Evolutionary conservation across 805 yeast species (phyloP), one percentile per base, ranked within the genome.

Genomic region (Pichia thaimueangensis): DNA sequence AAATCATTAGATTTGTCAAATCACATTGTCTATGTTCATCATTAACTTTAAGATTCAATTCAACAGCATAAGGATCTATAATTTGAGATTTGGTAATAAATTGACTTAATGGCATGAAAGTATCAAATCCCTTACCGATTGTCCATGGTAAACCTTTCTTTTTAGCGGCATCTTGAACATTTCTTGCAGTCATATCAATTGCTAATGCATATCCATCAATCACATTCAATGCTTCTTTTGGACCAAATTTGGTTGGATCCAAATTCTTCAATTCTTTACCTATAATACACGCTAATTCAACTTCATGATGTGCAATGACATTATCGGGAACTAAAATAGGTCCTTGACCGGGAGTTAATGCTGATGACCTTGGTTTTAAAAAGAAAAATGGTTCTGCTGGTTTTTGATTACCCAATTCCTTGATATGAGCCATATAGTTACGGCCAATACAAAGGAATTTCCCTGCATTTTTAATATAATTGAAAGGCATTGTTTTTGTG

Each of bases 131-230:
- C 60, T 93, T 93, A 28, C 93, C 96, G 50, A 88, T 86, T 5
- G 91, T 66, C 99, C 99, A 93, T 5, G 99, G 98, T 41, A 91
- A 70, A 1, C 97, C 97, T 62, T 86, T 87, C 65, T 73, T 74
- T 65, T 93, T 93, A 29, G 96, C 96, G 55, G 80, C 96, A 56
- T 84, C 89, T 65, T 93, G 99, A 24, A 93, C 94, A 56, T 89
- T 87, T 61, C 99, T 76, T 0, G 96, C 97, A 7, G 98, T 93
- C 74, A 93, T 71, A 60, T 93, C 99, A 37, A 93, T 75, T 0
- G 97, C 89, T 48, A 93, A 69, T 1, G 94, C 85, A 56, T 89
- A 87, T 11, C 97, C 97, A 5, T 74, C 83, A 51, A 93, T 85
- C 12, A 86, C 70, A 40, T 84, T 85, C 39, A 82, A 56, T 2